phyloP scores from a whole-genome alignment of 306 rosid genomes.

The Lathyrus aphaca region DNA sequence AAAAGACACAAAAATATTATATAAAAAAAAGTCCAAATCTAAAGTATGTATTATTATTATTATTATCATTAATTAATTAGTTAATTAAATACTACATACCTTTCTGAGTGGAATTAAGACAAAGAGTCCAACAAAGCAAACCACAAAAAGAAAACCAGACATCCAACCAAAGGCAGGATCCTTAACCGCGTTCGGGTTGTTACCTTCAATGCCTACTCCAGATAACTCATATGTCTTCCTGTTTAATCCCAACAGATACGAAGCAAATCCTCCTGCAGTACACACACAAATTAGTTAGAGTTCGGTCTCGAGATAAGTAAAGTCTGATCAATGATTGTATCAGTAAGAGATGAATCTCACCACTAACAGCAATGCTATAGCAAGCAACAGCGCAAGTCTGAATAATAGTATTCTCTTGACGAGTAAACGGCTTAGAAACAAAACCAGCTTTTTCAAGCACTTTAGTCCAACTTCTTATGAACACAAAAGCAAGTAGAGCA shows the following conservation, averaged over 20 bases:
- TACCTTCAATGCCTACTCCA: conserved; percentile 69
- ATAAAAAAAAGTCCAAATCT: background rate
- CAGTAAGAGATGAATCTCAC: background rate
- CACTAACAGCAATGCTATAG: conserved; percentile 83
- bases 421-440: conserved; percentile 75
- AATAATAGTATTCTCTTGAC: conserved; percentile 92
- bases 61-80: background rate
- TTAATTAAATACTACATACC: conserved; percentile 42
- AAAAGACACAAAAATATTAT: background rate
- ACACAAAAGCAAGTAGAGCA: conserved; percentile 79
- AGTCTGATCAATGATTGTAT: background rate
- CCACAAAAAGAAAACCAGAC: conserved; percentile 74
- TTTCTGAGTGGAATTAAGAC: conserved; percentile 90
- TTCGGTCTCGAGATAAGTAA: background rate
- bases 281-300: background rate
- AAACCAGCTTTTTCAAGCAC: conserved; percentile 60
- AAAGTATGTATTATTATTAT: background rate
- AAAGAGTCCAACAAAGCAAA: conserved; percentile 95
- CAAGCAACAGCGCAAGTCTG: conserved; percentile 94
- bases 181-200: conserved; percentile 52
- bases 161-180: conserved; percentile 96
- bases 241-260: conserved; percentile 82
- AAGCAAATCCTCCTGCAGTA: conserved; percentile 83
- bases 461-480: conserved; percentile 73
- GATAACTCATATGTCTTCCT: conserved; percentile 77